Base-by-base conservation (phyloP, 805 yeast species). In the Wickerhamomyces subpelliculosus region DNA sequence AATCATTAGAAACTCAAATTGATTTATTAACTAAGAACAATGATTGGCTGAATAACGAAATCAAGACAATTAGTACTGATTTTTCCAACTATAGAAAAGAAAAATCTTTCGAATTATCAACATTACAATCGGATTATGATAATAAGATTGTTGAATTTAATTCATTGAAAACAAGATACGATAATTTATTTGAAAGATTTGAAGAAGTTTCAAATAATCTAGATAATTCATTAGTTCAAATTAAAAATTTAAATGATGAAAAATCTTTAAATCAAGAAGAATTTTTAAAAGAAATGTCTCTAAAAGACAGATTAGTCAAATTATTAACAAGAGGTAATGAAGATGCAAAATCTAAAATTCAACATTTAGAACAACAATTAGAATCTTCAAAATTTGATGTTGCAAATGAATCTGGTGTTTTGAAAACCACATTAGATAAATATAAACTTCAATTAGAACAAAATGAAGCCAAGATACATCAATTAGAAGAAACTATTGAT, bases 271-370 rank as follows among this genome's bases (percentile, higher is more conserved):
- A 67, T 27, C 70, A 76, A 45, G 74, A 69, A 26, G 73, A 69
- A 27, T 77, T 75, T 49, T 46, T 70, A 16, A 69, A 70, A 24
- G 88, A 81, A 51, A 70, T 79, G 60, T 55, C 74, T 2, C 59
- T 75, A 32, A 85, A 81, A 55, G 80, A 80, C 35, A 75, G 83
- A 35, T 58, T 80, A 27, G 63, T 75, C 5, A 75, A 72, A 31
- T 60, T 84, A 14, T 64, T 80, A 38, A 77, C 79, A 36, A 71
- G 67, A 35, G 59, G 77, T 0, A 68, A 75, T 7, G 64, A 65
- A 4, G 81, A 79, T 37, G 66, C 78, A 17, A 62, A 66, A 32
- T 57, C 58, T 3, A 66, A 89, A 39, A 68, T 83, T 8, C 51
- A 55, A 1, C 73, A 75, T 36, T 60, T 84, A 18, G 86, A 82